Base-by-base conservation (phyloP, 345 rosid species). In the Brassica nigra region DNA sequence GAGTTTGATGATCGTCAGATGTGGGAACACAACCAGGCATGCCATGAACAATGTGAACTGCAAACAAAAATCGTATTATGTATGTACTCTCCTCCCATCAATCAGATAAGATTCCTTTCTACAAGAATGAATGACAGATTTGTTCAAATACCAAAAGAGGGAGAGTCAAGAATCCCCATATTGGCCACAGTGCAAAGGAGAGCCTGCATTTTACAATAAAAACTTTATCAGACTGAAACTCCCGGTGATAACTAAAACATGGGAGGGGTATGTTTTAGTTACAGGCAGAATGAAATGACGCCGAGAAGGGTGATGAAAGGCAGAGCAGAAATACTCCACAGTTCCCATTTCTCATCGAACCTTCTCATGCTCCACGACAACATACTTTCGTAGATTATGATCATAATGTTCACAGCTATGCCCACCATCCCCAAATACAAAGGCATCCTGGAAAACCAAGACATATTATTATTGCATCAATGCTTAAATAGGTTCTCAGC, bases 41-140 rank as follows among this genome's bases (percentile, higher is more conserved):
- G 95, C 94, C 97, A 95, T 95, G 84, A 92, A 91, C 82, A 91
- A 86, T 9, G 99, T 95, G 83, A 95, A 92, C 99, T 95, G 94
- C 94, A 76, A 64, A 55, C 37, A 69, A 18, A 59, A 10, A 36
- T 3, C 49, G 8, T 11, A 11, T 49, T 6, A 23, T 4, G 15
- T 4, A 29, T 11, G 2, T 28, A 23, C 27, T 23, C 27, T 23
- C 23, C 23, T 72, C 31, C 3, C 76, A 69, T 23, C 47, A 30
- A 66, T 76, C 18, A 75, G n/a, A 57, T 63, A 78, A 55, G 10
- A 27, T 10, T 33, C 47, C 62, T 59, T 6, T 16, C 10, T 31
- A 8, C 64, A 76, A 66, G n/a, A 8, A 70, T 18, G n/a, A 8
- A 70, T 18, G 33, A 58, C 31, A n/a, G 18, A 8, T 33, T 27